Base-by-base conservation (phyloP, 805 yeast species). In the Starmerella tilneyi region DNA sequence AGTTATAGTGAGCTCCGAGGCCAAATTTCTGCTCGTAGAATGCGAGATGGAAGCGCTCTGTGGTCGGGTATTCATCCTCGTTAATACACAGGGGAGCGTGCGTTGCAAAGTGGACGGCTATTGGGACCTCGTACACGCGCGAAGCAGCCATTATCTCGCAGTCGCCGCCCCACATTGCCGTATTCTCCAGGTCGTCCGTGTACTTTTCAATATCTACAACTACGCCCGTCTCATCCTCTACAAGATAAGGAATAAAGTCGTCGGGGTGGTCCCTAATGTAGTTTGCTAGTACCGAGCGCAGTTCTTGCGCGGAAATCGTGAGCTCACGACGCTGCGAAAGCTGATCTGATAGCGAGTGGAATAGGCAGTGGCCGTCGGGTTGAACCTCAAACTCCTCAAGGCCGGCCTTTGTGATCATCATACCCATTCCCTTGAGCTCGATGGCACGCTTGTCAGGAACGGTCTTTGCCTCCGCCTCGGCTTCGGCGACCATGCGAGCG, bases 141-240 rank as follows among this genome's bases (percentile, higher is more conserved):
- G 94, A 72, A 32, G 88, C 67, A 0, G 96, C 96, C 58, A 84
- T 62, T 16, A 89, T 78, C 66, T 89, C 98, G 68, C 85, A 68
- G 56, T 92, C 96, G 8, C 95, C 92, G 21, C 98, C 98, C 98
- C 98, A 89, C 69, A 83, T 75, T 0, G 94, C 78, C 0, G 95
- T 84, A n/a, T 62, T 68, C 48, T 74, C 81, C 47, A 89, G 70
- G 50, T 78, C 80, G 3, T 67, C 62, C 3, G 84, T 73, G 60
- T 92, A 92, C 19, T 74, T 75, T 30, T 74, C 79, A 23, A 88
- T 63, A 51, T 82, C 81, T 40, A 72, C 70, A 48, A 84, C 54
- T 7, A 73, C 66, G 68, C 79, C 70, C 1, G 88, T 81, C 12
- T 65, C 68, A 53, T 85, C 96, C 59, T 84, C 94, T 57, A 85